phyloP scores from a whole-genome alignment of 2,329 filamentous ascomycete genomes.

The Claviceps sp. region DNA sequence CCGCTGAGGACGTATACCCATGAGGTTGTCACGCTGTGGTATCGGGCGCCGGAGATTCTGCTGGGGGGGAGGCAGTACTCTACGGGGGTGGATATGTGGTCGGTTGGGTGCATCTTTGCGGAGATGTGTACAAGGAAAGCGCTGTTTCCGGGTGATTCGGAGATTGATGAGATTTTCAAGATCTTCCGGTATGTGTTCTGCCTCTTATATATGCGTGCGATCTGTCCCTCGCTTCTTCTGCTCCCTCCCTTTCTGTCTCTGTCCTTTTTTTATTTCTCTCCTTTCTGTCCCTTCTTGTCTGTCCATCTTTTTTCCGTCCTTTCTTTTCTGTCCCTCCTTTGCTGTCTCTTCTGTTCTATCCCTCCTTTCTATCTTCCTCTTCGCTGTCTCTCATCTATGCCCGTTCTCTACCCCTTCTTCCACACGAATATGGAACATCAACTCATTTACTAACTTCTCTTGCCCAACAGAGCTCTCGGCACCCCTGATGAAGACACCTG shows the following conservation, averaged over 20 bases:
- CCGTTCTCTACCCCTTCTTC: too few species aligned
- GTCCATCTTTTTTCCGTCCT: background rate
- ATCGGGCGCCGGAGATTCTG: conserved; percentile 79
- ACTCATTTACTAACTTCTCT: too few species aligned
- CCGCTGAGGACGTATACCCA: conserved; percentile 86
- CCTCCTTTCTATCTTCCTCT: background rate
- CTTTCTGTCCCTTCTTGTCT: background rate
- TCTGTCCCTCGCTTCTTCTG: too few species aligned
- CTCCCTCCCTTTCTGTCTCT: too few species aligned
- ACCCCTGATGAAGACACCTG: conserved; percentile 72
- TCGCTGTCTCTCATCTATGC: too few species aligned
- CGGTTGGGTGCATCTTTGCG: conserved; percentile 84
- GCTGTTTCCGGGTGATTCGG: conserved; percentile 81
- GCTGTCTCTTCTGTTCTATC: background rate
- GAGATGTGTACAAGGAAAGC: conserved; percentile 94
- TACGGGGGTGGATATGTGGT: conserved; percentile 94
- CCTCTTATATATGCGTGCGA: too few species aligned
- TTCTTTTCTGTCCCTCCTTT: background rate
- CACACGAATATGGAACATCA: too few species aligned
- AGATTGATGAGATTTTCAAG: conserved; percentile 32
- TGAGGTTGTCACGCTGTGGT: conserved; percentile 92
- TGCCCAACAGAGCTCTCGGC: conserved; percentile 48
- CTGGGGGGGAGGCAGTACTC: conserved; percentile 86
- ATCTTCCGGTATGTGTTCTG: conserved; percentile 53
- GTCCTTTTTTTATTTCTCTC: background rate